These are phyloP conservation scores for Chaetomium tenue DNA, from an alignment of 495 filamentous ascomycete species.

Conservation along the genomic window DNA sequence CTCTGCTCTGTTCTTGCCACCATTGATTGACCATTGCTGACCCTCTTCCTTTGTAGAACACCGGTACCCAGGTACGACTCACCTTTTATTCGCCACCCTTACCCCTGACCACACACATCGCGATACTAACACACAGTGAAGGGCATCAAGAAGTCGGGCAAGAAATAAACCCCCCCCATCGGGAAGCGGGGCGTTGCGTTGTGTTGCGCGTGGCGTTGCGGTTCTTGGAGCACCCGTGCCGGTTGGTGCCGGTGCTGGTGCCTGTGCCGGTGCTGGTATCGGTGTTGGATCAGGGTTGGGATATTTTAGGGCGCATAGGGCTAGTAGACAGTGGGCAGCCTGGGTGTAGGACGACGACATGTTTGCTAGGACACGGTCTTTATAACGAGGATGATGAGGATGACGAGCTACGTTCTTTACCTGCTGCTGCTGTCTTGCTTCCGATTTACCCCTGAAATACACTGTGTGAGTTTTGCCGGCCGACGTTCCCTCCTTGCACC, in stretches of 20 bases:
- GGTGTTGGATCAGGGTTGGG: constrained; percentile 3
- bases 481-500: not conserved
- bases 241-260: not conserved
- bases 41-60: constrained; percentile 46
- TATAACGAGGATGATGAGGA: constrained; percentile 2
- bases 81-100: not conserved
- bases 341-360: not conserved
- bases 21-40: not conserved
- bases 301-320: constrained; percentile 3
- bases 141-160: constrained; percentile 88
- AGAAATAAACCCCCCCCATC: constrained; percentile 58
- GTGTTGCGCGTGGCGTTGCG: not conserved
- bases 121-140: constrained; percentile 2
- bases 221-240: not conserved
- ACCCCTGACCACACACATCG: not conserved
- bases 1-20: not conserved
- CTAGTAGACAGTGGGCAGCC: not conserved
- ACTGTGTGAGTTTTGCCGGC: too few relatives aligned
- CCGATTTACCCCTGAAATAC: not conserved
- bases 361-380: not conserved
- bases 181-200: constrained; percentile 12
- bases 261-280: not conserved
- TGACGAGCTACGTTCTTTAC: not conserved
- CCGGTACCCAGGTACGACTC: constrained; percentile 57
- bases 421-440: not conserved